These are phyloP conservation scores for Cantharellus anzutake DNA, from an alignment of 768 basidiomycete species.

Conservation along the genomic window DNA sequence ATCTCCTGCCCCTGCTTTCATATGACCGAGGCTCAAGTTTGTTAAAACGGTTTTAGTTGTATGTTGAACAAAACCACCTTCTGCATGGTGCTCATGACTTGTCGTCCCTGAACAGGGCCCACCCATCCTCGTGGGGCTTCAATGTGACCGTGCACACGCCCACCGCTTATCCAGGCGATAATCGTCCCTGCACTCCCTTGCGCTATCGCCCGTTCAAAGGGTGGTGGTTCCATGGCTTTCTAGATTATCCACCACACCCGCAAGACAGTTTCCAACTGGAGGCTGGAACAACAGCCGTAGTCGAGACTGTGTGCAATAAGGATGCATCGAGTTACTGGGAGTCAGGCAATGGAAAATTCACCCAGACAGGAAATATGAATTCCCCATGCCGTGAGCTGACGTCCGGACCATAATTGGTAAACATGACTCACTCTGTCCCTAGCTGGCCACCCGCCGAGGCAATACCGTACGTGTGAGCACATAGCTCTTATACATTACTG, in stretches of 20 bases:
- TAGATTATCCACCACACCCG: neutral
- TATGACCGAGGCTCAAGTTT: too few species aligned
- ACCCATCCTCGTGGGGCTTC: conserved; percentile 46
- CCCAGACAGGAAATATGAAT: conserved; percentile 13
- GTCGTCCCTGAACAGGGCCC: conserved; percentile 14
- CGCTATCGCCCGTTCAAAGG: conserved; percentile 21
- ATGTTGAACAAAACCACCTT: too few species aligned
- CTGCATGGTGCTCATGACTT: too few species aligned
- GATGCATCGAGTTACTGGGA: conserved; percentile 37
- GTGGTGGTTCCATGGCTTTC: conserved; percentile 14
- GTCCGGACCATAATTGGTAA: neutral
- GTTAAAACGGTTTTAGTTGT: too few species aligned
- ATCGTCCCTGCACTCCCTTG: conserved; percentile 34
- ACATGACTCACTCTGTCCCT: neutral
- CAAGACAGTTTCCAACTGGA: neutral
- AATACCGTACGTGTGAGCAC: conserved; percentile 19
- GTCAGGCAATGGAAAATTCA: conserved; percentile 17
- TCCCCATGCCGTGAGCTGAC: neutral
- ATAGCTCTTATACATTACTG: neutral
- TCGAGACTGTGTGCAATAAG: conserved; percentile 40
- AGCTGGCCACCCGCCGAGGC: conserved; percentile 4
- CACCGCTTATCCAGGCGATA: conserved; percentile 27
- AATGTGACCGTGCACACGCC: conserved; percentile 30
- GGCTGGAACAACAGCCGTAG: neutral
- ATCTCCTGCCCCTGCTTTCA: too few species aligned